Evolutionary conservation across 345 rosid genomes (phyloP).

Genomic region (Laguncularia racemosa): DNA sequence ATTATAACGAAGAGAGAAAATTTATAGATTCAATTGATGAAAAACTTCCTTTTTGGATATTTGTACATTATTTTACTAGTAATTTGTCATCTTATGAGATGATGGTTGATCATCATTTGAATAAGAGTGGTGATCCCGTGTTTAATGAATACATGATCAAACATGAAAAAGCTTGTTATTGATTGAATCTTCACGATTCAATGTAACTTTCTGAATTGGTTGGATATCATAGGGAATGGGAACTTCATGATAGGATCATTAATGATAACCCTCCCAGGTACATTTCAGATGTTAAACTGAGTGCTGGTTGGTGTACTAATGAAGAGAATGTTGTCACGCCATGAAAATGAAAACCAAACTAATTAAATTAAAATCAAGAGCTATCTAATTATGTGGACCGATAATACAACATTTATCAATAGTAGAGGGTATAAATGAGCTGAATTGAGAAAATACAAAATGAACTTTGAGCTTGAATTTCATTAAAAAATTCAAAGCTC

Average conservation of each 20-base stretch:
- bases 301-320: constrained; percentile 2
- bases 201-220: neutral
- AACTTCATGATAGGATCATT: constrained; percentile 11
- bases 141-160: constrained; percentile 14
- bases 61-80: constrained; percentile 4
- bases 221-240: neutral
- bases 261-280: neutral
- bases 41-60: constrained; percentile 3
- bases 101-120: constrained; percentile 44
- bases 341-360: too few relatives aligned
- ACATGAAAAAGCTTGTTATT: constrained; percentile 1
- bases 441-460: too few relatives aligned
- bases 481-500: too few relatives aligned
- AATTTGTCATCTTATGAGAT: constrained; percentile 25
- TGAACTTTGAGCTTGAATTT: too few relatives aligned
- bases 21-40: neutral
- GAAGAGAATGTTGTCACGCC: neutral
- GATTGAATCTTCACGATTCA: constrained; percentile 5
- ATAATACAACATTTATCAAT: too few relatives aligned
- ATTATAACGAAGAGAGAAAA: too few relatives aligned
- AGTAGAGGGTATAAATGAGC: too few relatives aligned
- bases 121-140: constrained; percentile 27
- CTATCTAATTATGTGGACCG: neutral
- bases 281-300: too few relatives aligned
- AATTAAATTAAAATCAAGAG: too few relatives aligned